Conservation (phyloP, 192 early-diverging fungal species). For the Coemansia erecta region DNA sequence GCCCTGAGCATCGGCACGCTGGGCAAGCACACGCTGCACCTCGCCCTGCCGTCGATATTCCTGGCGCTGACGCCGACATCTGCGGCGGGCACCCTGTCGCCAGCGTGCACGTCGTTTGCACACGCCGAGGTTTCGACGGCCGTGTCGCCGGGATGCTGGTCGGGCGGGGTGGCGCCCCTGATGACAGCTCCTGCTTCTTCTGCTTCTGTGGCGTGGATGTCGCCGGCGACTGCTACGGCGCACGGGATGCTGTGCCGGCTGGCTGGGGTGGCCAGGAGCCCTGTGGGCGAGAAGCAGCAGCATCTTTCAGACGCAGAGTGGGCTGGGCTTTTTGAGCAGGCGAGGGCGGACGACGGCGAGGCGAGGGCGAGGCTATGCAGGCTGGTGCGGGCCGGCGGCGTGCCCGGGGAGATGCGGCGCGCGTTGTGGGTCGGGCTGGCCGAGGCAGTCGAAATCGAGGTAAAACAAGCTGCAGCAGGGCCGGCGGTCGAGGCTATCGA, state of each 20-base stretch:
- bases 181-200: no score
- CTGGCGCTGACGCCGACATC: neutral
- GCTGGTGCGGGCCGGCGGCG: neutral
- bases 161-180: no score
- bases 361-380: neutral
- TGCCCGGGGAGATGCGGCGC: neutral
- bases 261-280: slow-evolving; percentile 11
- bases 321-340: neutral
- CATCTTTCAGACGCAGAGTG: neutral
- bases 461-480: no score
- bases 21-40: neutral
- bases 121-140: slow-evolving; percentile 1
- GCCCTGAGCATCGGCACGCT: slow-evolving; percentile 1
- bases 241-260: slow-evolving; percentile 47
- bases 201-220: no score
- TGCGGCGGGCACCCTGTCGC: neutral
- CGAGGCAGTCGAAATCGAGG: no score
- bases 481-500: slow-evolving; percentile 36
- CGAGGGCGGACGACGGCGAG: neutral
- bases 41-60: slow-evolving; percentile 1
- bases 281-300: slow-evolving; percentile 2
- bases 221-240: slow-evolving; percentile 21
- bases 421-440: neutral
- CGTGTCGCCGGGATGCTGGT: no score
- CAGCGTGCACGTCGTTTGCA: slow-evolving; percentile 3